Evolutionary conservation across 495 filamentous ascomycete species (phyloP), one percentile per base, ranked within the genome.

Genomic region (Haplographium delicatum): DNA sequence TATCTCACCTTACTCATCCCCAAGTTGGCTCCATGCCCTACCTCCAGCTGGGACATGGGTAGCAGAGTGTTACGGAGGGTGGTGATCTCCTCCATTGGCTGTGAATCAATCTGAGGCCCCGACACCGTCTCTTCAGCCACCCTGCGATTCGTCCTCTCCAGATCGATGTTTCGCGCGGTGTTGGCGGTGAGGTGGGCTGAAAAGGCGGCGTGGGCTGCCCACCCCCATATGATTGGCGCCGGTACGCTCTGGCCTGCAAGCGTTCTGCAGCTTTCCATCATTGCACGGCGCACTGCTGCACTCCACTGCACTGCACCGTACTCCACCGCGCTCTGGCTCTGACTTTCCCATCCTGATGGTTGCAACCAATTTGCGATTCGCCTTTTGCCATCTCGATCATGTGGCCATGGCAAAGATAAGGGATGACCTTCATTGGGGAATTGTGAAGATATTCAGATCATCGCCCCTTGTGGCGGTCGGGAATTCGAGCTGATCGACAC

Each of bases 341-440:
- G n/a, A n/a, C n/a, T n/a, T n/a, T n/a, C n/a, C n/a, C n/a, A 24
- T 33, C 30, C n/a, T 48, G 45, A 48, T 37, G 45, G 45, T 25
- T 48, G 45, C 45, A 48, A 34, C 27, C 45, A 19, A 48, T 38
- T 22, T 10, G 16, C 13, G 13, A 22, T 24, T 24, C 18, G 33
- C 22, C 25, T 22, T 39, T 26, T 23, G 13, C 30, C 30, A 48
- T 37, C 10, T 24, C 1, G 2, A 48, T 48, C 45, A 48, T 34
- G 33, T 48, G 45, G 15, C 23, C 31, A 39, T 39, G 2, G 33
- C 7, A 11, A 28, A 48, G 45, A 48, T 48, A 48, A 48, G 35
- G 22, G 35, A 6, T 15, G 16, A 4, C 4, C 35, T 19, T 3
- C 15, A 19, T 39, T 18, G 35, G 35, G 33, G 33, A 18, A 39